phyloP scores from a whole-genome alignment of 2,329 filamentous ascomycete species.

The Myrmaecium sp. region DNA sequence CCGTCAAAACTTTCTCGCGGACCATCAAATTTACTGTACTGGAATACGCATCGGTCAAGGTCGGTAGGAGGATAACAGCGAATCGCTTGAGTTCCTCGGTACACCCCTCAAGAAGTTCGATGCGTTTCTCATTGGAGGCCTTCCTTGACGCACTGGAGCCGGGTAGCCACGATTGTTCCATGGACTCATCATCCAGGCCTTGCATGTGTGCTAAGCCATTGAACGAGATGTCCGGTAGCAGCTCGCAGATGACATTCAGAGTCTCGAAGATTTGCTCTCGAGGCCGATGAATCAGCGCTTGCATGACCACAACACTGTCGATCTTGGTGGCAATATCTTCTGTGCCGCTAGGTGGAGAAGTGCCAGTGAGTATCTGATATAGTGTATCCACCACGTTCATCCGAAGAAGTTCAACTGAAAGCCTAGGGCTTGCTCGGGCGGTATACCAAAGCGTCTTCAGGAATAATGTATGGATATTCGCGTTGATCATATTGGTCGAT shows the following conservation, averaged over 20 bases:
- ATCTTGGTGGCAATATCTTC: conserved; percentile 72
- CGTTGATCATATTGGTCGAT: conserved; percentile 85
- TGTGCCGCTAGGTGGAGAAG: conserved; percentile 69
- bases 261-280: conserved; percentile 95
- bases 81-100: conserved; percentile 79
- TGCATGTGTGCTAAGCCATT: conserved; percentile 34
- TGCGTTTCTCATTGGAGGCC: conserved; percentile 57
- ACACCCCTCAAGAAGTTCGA: conserved; percentile 70
- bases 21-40: conserved; percentile 94
- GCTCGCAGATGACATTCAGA: conserved; percentile 89
- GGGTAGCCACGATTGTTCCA: no score
- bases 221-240: conserved; percentile 59
- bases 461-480: conserved; percentile 92
- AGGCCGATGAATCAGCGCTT: conserved; percentile 87
- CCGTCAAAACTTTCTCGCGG: conserved; percentile 82
- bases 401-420: conserved; percentile 83
- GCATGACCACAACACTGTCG: conserved; percentile 96
- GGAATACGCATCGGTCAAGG: conserved; percentile 88
- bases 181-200: conserved; percentile 30
- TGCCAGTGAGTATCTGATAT: conserved; percentile 91
- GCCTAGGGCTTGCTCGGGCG: conserved; percentile 67
- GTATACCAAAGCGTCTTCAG: conserved; percentile 81
- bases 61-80: conserved; percentile 82
- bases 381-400: conserved; percentile 95
- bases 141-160: conserved; percentile 32